Evolutionary conservation across 148 eudicot species (phyloP).

Genomic region (Spergularia marina): DNA sequence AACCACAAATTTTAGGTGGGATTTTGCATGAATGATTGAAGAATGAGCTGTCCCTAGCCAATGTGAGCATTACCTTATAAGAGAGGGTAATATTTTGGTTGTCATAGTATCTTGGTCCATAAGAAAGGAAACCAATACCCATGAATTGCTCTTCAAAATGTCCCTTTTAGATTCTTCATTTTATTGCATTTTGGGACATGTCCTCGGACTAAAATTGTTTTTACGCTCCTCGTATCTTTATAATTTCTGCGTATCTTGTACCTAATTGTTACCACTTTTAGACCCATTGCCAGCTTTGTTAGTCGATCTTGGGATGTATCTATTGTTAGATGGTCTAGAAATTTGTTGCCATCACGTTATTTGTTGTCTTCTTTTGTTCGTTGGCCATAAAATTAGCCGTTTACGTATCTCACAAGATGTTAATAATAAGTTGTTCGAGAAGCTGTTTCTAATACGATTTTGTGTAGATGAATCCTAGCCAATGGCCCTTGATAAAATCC

Average conservation of each 20-base stretch:
- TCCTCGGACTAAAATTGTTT: neutral
- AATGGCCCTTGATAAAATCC: too few relatives aligned
- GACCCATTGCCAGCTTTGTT: slow-evolving; percentile 14
- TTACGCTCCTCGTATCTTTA: slow-evolving; percentile 9
- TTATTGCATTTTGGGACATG: slow-evolving; percentile 9
- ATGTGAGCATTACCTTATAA: slow-evolving; percentile 2
- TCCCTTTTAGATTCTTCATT: slow-evolving; percentile 12
- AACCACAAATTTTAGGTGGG: too few relatives aligned
- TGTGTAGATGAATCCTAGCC: too few relatives aligned
- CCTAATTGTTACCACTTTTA: neutral
- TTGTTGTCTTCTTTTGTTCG: neutral
- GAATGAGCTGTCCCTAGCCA: neutral
- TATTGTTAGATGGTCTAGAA: slow-evolving; percentile 1
- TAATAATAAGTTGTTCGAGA: too few relatives aligned
- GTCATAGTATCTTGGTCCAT: slow-evolving; percentile 8
- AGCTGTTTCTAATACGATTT: too few relatives aligned
- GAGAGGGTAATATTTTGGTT: neutral
- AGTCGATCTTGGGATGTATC: slow-evolving; percentile 14
- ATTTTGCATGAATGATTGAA: neutral
- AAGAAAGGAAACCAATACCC: slow-evolving; percentile 17
- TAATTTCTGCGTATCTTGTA: neutral
- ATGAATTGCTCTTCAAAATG: slow-evolving; percentile 14
- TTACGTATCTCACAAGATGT: too few relatives aligned
- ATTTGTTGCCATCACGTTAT: neutral
- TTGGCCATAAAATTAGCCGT: too few relatives aligned